phyloP scores from a whole-genome alignment of 306 rosid genomes.

The Lagenaria siceraria region DNA sequence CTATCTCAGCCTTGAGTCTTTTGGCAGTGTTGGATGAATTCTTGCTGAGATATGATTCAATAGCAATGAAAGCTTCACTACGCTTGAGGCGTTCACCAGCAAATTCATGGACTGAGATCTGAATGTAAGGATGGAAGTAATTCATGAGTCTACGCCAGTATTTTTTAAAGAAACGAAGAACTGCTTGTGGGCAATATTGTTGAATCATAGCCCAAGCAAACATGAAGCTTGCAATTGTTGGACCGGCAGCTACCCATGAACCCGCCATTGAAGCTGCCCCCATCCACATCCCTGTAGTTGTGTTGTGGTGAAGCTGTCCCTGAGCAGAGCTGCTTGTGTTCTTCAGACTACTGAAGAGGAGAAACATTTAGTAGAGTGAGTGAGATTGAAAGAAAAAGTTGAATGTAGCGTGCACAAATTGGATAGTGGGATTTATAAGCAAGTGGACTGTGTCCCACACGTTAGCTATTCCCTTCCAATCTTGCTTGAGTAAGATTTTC shows the following conservation, averaged over 20 bases:
- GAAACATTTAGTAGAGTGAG: neutral
- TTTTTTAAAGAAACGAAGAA: slow-evolving; percentile 38
- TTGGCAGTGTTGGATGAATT: slow-evolving; percentile 65
- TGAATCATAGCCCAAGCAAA: slow-evolving; percentile 68
- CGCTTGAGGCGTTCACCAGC: slow-evolving; percentile 63
- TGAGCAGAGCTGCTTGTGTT: neutral
- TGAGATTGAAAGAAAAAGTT: neutral
- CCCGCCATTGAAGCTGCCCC: neutral
- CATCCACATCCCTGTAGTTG: neutral
- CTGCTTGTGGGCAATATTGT: slow-evolving; percentile 72
- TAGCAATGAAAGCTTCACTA: slow-evolving; percentile 63
- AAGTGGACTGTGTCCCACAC: neutral
- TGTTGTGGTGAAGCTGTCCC: neutral
- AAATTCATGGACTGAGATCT: slow-evolving; percentile 66
- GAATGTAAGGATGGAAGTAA: slow-evolving; percentile 57
- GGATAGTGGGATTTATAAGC: neutral
- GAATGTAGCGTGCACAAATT: neutral
- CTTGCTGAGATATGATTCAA: slow-evolving; percentile 71
- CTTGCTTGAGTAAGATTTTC: neutral
- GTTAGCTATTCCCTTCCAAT: neutral
- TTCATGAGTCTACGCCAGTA: slow-evolving; percentile 25
- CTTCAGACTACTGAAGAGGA: neutral
- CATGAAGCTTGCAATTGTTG: slow-evolving; percentile 75
- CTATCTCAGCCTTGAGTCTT: slow-evolving; percentile 81
- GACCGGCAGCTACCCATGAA: slow-evolving; percentile 56